A percentile compares a stretch with the other conserved stretches of the same genome.
Conservation (phyloP, 352 stramenopile species). For the Globisporangium okanoganense region DNA sequence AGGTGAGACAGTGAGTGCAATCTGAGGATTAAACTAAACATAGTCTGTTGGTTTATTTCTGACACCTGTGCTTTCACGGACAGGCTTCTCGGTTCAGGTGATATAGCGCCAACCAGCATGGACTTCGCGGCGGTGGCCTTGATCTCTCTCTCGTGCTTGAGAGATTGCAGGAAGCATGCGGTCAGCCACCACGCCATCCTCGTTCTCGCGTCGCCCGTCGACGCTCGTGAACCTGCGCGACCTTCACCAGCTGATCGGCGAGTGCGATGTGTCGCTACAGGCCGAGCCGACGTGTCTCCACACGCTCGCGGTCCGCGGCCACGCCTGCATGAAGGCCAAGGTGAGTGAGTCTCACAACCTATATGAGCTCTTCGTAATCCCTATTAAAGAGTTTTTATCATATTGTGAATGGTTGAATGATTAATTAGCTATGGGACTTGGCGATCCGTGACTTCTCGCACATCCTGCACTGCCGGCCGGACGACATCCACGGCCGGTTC, state of each 20-base stretch:
- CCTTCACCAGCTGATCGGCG: conserved; percentile 48
- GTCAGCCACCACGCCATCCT: not conserved
- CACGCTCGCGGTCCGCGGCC: conserved; percentile 51
- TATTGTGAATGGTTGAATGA: not conserved
- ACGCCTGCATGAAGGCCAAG: conserved; percentile 73
- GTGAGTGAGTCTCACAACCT: conserved; percentile 1
- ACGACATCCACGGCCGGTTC: conserved; percentile 64
- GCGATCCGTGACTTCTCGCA: conserved; percentile 52
- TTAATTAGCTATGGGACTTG: conserved; percentile 44
- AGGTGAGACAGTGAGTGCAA: no score
- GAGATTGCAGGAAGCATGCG: not conserved
- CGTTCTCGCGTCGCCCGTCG: conserved; percentile 17
- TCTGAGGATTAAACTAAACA: not conserved
- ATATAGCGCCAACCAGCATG: not conserved
- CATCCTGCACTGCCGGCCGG: conserved; percentile 39
- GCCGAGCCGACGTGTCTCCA: conserved; percentile 49
- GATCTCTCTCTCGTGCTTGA: not conserved
- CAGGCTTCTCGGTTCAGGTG: not conserved
- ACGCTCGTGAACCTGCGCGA: conserved; percentile 30
- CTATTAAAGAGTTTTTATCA: no score
- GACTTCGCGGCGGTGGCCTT: not conserved
- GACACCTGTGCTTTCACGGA: not conserved
- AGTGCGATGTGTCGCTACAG: conserved; percentile 46
- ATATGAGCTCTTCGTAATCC: no score
- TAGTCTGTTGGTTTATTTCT: not conserved